A percentile compares a stretch with the other conserved stretches of the same genome.
phyloP scores from a whole-genome alignment of 495 filamentous ascomycete genomes.

The Talaromyces nanjingensis region DNA sequence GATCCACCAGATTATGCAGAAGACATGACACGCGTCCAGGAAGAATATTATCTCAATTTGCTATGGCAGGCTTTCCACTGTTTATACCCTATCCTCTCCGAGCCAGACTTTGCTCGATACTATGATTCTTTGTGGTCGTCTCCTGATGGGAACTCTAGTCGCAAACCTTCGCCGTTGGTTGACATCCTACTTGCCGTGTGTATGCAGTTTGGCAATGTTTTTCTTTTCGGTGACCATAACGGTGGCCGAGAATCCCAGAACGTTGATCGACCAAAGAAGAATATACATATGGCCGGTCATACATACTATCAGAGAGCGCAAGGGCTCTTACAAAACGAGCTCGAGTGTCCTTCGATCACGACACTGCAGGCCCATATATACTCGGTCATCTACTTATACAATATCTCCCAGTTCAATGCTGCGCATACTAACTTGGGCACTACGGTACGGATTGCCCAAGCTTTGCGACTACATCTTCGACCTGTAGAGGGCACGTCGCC shows the following conservation, averaged over 20 bases:
- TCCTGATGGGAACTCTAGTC: background rate
- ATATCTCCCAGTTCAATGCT: slow-evolving; percentile 6
- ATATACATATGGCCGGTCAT: background rate
- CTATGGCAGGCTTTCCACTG: slow-evolving; percentile 44
- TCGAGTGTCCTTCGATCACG: slow-evolving; percentile 11
- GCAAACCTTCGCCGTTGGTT: slow-evolving; percentile 8
- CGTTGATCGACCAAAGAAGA: background rate
- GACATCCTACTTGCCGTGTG: slow-evolving; percentile 13
- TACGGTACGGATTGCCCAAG: slow-evolving; percentile 11
- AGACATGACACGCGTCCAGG: slow-evolving; percentile 22
- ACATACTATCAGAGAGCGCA: slow-evolving; percentile 10
- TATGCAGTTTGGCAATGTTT: slow-evolving; percentile 12
- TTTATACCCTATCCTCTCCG: slow-evolving; percentile 30
- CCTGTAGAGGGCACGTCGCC: slow-evolving; percentile 3
- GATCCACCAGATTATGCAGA: background rate
- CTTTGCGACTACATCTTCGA: slow-evolving; percentile 9
- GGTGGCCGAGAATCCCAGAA: background rate
- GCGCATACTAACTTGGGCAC: slow-evolving; percentile 7
- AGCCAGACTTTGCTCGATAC: slow-evolving; percentile 33
- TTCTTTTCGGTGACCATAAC: background rate
- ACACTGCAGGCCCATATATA: slow-evolving; percentile 16
- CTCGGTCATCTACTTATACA: slow-evolving; percentile 15
- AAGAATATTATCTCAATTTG: slow-evolving; percentile 40
- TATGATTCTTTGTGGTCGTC: slow-evolving; percentile 35
- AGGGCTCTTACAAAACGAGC: slow-evolving; percentile 6